Percentiles rank a stretch among this genome's conserved stretches.
These are phyloP conservation scores for Geotrichum restrictum DNA, from an alignment of 1,139 yeast species.

Conservation along the genomic window DNA sequence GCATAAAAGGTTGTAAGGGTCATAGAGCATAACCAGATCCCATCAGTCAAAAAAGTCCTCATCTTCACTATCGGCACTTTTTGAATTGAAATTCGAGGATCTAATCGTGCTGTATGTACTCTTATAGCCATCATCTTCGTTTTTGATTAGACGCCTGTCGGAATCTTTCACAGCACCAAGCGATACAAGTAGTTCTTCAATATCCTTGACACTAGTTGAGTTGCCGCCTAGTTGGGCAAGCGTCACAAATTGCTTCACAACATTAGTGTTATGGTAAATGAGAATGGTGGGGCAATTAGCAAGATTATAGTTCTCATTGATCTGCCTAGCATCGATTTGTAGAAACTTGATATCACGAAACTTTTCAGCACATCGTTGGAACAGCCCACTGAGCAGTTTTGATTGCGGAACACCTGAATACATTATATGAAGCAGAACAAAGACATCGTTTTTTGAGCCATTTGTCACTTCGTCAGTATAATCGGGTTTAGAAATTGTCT, in stretches of 20 bases:
- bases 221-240: slow-evolving; percentile 81
- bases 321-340: slow-evolving; percentile 82
- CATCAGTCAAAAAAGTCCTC: slow-evolving; percentile 22
- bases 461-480: slow-evolving; percentile 81
- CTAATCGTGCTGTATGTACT: slow-evolving; percentile 15
- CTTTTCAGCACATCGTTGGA: slow-evolving; percentile 41
- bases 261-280: slow-evolving; percentile 71
- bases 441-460: slow-evolving; percentile 52
- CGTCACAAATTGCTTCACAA: slow-evolving; percentile 73
- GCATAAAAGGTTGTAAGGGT: too few species aligned
- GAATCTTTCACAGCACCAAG: slow-evolving; percentile 58
- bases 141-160: slow-evolving; percentile 63
- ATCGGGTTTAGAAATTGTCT: slow-evolving; percentile 78
- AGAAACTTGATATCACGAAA: slow-evolving; percentile 76
- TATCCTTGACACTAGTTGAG: slow-evolving; percentile 60
- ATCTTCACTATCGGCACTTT: slow-evolving; percentile 17
- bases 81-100: slow-evolving; percentile 6
- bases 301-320: slow-evolving; percentile 88
- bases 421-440: slow-evolving; percentile 75
- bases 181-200: slow-evolving; percentile 66
- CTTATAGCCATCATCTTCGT: slow-evolving; percentile 50
- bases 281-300: slow-evolving; percentile 85
- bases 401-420: slow-evolving; percentile 69
- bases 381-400: slow-evolving; percentile 57
- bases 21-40: too few species aligned